Evolutionary conservation across 768 basidiomycete species (phyloP).

Genomic region (Agaricus subrufescens): DNA sequence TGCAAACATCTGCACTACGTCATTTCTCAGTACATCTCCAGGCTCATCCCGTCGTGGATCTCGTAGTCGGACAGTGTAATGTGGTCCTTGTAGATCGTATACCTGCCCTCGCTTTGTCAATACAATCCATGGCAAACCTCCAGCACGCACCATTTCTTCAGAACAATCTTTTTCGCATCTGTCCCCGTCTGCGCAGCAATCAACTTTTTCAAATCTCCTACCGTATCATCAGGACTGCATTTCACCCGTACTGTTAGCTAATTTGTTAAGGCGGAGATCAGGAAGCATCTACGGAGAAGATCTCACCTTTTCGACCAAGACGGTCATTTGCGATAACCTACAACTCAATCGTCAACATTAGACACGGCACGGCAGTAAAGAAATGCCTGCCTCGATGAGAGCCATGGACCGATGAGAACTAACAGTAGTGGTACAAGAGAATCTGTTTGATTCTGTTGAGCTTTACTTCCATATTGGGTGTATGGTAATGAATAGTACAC

Average conservation of each 20-base stretch:
- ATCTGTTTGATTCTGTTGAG: neutral
- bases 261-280: neutral
- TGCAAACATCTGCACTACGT: neutral
- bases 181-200: slow-evolving; percentile 97
- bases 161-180: slow-evolving; percentile 73
- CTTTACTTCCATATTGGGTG: neutral
- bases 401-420: slow-evolving; percentile 30
- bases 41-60: slow-evolving; percentile 88
- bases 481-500: neutral
- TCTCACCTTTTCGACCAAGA: slow-evolving; percentile 83
- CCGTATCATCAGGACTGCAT: slow-evolving; percentile 92
- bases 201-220: slow-evolving; percentile 95
- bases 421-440: slow-evolving; percentile 7
- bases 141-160: slow-evolving; percentile 89
- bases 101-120: slow-evolving; percentile 48
- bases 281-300: neutral
- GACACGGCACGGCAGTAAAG: neutral
- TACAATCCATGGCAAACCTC: neutral
- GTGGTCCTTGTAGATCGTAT: slow-evolving; percentile 94
- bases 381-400: slow-evolving; percentile 46
- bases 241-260: slow-evolving; percentile 74
- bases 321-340: slow-evolving; percentile 96
- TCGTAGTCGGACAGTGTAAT: slow-evolving; percentile 91
- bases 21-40: slow-evolving; percentile 75
- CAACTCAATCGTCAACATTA: neutral